phyloP scores from a whole-genome alignment of 306 rosid genomes.

The Trifolium pratense region DNA sequence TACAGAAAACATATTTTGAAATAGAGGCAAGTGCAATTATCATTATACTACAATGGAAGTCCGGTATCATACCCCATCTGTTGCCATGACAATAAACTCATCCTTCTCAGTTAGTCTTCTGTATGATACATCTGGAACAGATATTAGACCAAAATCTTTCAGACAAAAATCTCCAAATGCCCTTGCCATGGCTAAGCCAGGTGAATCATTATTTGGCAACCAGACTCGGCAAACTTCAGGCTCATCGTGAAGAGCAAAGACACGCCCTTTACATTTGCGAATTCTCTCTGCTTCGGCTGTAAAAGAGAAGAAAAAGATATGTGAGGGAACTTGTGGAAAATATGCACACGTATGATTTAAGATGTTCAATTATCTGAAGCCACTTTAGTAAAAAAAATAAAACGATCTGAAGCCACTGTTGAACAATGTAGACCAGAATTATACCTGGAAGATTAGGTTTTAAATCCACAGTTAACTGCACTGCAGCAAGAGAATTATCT shows the following conservation, averaged over 20 bases:
- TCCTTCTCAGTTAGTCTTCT: conserved; percentile 73
- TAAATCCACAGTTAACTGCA: conserved; percentile 97
- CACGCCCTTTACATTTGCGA: conserved; percentile 86
- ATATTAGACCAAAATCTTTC: conserved; percentile 93
- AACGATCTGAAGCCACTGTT: neutral
- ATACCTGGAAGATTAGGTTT: conserved; percentile 98
- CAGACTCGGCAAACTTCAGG: conserved; percentile 97
- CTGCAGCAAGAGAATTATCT: conserved; percentile 65
- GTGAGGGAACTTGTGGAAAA: neutral
- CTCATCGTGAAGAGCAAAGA: conserved; percentile 94
- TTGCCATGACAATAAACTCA: conserved; percentile 87
- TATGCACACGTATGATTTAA: conserved; percentile 12
- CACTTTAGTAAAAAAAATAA: too few relatives aligned
- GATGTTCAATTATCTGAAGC: conserved; percentile 5
- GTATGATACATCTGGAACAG: conserved; percentile 88
- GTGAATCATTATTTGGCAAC: conserved; percentile 92
- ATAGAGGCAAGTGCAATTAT: conserved; percentile 13
- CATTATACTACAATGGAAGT: conserved; percentile 1
- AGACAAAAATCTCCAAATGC: conserved; percentile 99
- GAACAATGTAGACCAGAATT: conserved; percentile 18
- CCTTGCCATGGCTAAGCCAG: conserved; percentile 99
- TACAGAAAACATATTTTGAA: neutral
- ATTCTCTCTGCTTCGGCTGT: conserved; percentile 97
- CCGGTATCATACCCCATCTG: conserved; percentile 81
- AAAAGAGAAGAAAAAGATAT: conserved; percentile 23